Evolutionary conservation across 352 stramenopile genomes (phyloP).

Genomic region (Globisporangium polare): DNA sequence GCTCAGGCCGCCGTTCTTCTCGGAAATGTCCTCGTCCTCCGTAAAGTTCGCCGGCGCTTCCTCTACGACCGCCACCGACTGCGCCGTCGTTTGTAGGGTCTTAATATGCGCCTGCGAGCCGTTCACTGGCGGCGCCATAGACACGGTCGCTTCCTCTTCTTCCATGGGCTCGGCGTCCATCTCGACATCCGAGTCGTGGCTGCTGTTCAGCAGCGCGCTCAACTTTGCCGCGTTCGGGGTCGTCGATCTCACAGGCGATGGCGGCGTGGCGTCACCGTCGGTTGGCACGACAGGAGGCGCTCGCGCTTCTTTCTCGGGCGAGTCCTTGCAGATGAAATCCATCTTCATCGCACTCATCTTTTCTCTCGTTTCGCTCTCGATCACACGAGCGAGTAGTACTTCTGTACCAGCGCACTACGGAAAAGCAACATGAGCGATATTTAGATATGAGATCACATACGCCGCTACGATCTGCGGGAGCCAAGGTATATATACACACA

Average conservation of each 20-base stretch:
- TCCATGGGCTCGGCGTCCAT: constrained; percentile 19
- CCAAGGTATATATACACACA: too few species aligned
- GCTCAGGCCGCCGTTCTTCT: constrained; percentile 42
- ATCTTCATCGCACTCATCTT: constrained; percentile 81
- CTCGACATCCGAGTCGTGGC: constrained; percentile 30
- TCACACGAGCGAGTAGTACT: not conserved
- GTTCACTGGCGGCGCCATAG: constrained; percentile 22
- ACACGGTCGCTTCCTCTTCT: constrained; percentile 9
- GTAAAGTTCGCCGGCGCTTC: constrained; percentile 21
- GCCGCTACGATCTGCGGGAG: too few species aligned
- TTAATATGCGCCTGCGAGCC: not conserved
- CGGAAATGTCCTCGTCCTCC: constrained; percentile 34
- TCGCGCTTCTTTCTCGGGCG: constrained; percentile 17
- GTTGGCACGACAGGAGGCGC: not conserved
- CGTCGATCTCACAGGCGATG: constrained; percentile 6
- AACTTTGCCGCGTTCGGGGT: constrained; percentile 28
- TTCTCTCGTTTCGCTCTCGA: not conserved
- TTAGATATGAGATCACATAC: not conserved
- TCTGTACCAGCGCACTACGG: not conserved
- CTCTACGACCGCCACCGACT: not conserved
- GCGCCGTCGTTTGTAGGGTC: not conserved
- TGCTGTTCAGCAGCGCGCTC: constrained; percentile 35
- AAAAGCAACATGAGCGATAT: not conserved
- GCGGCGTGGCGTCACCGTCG: not conserved
- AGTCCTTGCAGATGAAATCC: constrained; percentile 77